These are phyloP conservation scores for Pestalotiopsis sp. DNA, from an alignment of 2,329 filamentous ascomycete species.

Conservation along the genomic window DNA sequence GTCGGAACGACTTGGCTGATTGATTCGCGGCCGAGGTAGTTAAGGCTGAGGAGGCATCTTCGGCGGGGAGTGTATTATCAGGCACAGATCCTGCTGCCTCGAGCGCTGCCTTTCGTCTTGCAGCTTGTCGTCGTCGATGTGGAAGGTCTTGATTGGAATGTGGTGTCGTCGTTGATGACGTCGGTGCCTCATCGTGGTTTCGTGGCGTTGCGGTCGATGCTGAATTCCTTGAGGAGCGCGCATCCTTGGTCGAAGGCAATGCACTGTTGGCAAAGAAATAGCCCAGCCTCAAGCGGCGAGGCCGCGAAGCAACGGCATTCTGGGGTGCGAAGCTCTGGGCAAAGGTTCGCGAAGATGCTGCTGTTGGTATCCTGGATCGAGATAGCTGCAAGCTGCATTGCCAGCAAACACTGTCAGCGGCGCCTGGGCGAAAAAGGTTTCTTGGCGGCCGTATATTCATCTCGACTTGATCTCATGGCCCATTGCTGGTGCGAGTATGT, in stretches of 20 bases:
- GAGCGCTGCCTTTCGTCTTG: slow-evolving; percentile 20
- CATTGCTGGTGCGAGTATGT: slow-evolving; percentile 12
- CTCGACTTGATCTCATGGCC: slow-evolving; percentile 32
- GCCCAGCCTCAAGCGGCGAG: slow-evolving; percentile 26
- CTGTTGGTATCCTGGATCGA: slow-evolving; percentile 4
- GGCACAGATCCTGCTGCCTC: slow-evolving; percentile 5
- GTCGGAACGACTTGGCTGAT: slow-evolving; percentile 57
- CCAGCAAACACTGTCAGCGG: slow-evolving; percentile 31
- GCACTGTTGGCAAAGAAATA: slow-evolving; percentile 34
- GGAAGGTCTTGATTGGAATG: slow-evolving; percentile 25
- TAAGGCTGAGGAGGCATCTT: slow-evolving; percentile 59
- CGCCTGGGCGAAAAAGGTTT: slow-evolving; percentile 27
- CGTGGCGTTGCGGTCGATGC: slow-evolving; percentile 4
- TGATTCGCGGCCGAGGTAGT: slow-evolving; percentile 53
- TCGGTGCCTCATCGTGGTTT: slow-evolving; percentile 12
- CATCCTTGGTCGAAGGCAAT: slow-evolving; percentile 14
- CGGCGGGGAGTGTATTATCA: slow-evolving; percentile 42
- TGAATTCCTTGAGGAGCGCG: slow-evolving; percentile 4
- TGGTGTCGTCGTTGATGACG: slow-evolving; percentile 12
- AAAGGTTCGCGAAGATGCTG: slow-evolving; percentile 18
- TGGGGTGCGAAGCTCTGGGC: slow-evolving; percentile 19
- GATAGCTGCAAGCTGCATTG: slow-evolving; percentile 28
- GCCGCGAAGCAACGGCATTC: slow-evolving; percentile 16
- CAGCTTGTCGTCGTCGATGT: slow-evolving; percentile 28
- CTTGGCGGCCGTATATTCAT: slow-evolving; percentile 35